Base-by-base conservation (phyloP, 148 eudicot species). In the Suaeda aralocaspica region DNA sequence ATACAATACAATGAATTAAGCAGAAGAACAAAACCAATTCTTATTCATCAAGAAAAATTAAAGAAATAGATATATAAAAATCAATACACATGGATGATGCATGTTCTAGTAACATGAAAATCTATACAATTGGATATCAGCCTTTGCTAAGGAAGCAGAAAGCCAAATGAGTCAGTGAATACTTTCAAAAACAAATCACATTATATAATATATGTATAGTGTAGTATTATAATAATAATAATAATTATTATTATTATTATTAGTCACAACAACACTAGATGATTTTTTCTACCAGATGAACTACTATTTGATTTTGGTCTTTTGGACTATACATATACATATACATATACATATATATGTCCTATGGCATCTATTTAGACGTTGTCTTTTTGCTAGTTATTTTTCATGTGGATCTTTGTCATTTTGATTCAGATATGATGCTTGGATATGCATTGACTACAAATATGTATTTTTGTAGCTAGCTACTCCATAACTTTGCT, bases 1-100 rank as follows among this genome's bases (percentile, higher is more conserved):
- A 67, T 77, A 60, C 80, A 72, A 72, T 77, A 60, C 80, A 72
- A 28, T 72, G 80, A 77, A 77, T 42, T 39, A 59, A 72, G 80
- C 76, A 70, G 62, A 51, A 69, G 52, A 76, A 56, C 69, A 45
- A 45, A 57, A 34, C 49, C 11, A 68, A 36, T 36, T 36, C 4
- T 36, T 36, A 36, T 36, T 36, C 8, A 36, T 36, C 4, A 36
- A 8, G 41, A 36, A 36, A 36, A 36, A 36, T 36, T 3, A 36
- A 36, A 36, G 8, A 36, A 36, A 36, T 36, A 8, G 41, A 36
- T 36, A 36, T 36, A 36, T 3, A 36, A 3, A 8, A 36, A 36
- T 36, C 2, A 5, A 55, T 24, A 25, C 63, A 69, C 63, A 25
- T 30, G 30, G 36, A 45, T 1, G 30, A n/a, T 58, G 73, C 73